Base-by-base conservation (phyloP, 2,329 filamentous ascomycete species). In the Chaetomium globosum region DNA sequence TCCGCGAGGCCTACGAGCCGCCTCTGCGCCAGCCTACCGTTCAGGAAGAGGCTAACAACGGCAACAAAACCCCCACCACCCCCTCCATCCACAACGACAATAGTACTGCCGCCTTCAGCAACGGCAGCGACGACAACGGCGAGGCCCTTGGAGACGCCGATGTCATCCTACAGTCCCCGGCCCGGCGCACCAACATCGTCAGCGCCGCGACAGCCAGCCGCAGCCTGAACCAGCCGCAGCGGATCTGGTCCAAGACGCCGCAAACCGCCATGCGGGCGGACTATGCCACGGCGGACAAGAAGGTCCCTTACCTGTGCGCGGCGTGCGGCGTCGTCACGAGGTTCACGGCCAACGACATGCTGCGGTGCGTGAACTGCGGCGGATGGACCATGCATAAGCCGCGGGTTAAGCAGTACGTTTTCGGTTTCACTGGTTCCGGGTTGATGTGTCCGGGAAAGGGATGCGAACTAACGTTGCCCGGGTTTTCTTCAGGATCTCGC, bases 311-410 rank as follows among this genome's bases (percentile, higher is more conserved):
- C 39, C n/a, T 21, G 9, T 67, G 65, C 48, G 49, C 7, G 3
- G 21, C 43, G n/a, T 67, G 65, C 26, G 56, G 46, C n/a, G 2
- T 8, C 4, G 23, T 9, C 2, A 9, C 19, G 1, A 54, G 61
- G 1, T 64, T 61, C 49, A 19, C 19, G 21, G 23, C 61, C 28
- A 59, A 64, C 48, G 61, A 67, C n/a, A 31, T 9, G 46, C 23
- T 61, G 33, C 61, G 65, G 12, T 67, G 65, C 51, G 1, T 19
- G 1, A 54, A 43, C 9, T 67, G 65, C 39, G 65, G 61, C 19
- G n/a, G 61, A 5, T 26, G 23, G 53, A 59, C 31, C 9, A 54
- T 67, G 57, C 21, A n/a, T 12, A 67, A 67, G 58, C 28, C 36
- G 28, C n/a, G 58, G 26, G 19, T 30, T 5, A 66, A 61, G 31